Conservation (phyloP, 139 green algal species). For the Pleodorina starrii region DNA sequence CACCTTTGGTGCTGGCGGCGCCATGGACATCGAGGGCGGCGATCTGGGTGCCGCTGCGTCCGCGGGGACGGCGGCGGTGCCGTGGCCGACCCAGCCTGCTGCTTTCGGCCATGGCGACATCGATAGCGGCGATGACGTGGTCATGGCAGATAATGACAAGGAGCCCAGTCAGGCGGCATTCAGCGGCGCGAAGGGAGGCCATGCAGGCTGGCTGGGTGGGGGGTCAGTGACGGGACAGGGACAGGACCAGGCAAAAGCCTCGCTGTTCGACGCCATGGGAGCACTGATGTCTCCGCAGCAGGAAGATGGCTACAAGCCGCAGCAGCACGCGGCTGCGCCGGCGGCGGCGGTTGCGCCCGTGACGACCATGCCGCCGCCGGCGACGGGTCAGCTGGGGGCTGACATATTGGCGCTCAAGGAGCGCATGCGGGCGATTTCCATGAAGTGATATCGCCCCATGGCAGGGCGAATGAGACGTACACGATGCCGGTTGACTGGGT, state of each 20-base stretch:
- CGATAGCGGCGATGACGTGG: neutral
- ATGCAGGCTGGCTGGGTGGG: too few relatives aligned
- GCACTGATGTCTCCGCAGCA: neutral
- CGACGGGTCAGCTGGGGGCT: neutral
- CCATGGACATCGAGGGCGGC: neutral
- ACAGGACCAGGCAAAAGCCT: too few relatives aligned
- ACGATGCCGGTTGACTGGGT: too few relatives aligned
- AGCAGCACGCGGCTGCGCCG: too few relatives aligned
- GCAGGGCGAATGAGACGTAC: too few relatives aligned
- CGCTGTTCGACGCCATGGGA: neutral
- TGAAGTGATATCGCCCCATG: too few relatives aligned
- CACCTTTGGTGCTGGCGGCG: neutral
- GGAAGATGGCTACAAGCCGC: neutral
- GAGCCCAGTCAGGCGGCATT: neutral
- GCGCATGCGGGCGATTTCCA: constrained; percentile 1
- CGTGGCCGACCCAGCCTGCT: too few relatives aligned
- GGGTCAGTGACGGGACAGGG: too few relatives aligned
- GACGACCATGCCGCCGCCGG: neutral
- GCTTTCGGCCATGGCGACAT: neutral
- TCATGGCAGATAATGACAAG: constrained; percentile 1
- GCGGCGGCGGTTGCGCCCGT: too few relatives aligned
- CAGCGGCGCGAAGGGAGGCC: too few relatives aligned
- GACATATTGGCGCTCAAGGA: constrained; percentile 2
- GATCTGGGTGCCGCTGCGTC: neutral
- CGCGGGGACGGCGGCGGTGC: too few relatives aligned